Percentiles rank a stretch among this genome's conserved stretches.
Conservation (phyloP, 2,329 filamentous ascomycete species). For the Xylaria sp. region DNA sequence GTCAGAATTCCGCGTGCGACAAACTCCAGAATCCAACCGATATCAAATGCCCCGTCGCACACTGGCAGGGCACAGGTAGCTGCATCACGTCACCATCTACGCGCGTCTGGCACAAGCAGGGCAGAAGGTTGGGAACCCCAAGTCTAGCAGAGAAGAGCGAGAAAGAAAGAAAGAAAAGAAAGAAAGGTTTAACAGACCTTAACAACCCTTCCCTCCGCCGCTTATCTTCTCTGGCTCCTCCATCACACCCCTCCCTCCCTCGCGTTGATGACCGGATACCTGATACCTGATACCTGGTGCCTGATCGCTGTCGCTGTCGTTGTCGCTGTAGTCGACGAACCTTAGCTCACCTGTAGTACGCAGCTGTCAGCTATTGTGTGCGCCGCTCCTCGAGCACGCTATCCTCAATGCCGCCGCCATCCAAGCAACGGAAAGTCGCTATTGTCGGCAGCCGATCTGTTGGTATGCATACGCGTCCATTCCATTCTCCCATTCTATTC, state of each 20-base stretch:
- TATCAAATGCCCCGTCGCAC: slow-evolving; percentile 6
- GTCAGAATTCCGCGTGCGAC: slow-evolving; percentile 1
- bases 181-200: neutral
- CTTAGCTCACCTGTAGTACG: slow-evolving; percentile 25
- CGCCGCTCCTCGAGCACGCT: slow-evolving; percentile 18
- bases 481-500: neutral
- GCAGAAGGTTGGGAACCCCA: slow-evolving; percentile 23
- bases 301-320: too few species aligned
- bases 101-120: slow-evolving; percentile 17
- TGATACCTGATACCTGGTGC: neutral
- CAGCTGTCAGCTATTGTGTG: slow-evolving; percentile 17
- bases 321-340: slow-evolving; percentile 19
- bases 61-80: slow-evolving; percentile 35
- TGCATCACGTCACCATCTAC: slow-evolving; percentile 34
- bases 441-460: slow-evolving; percentile 85
- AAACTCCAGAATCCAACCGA: neutral
- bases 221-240: neutral
- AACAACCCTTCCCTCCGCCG: neutral
- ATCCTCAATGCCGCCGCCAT: slow-evolving; percentile 67
- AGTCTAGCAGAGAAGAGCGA: neutral
- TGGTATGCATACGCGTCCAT: slow-evolving; percentile 63
- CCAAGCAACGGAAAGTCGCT: slow-evolving; percentile 84
- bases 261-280: slow-evolving; percentile 6
- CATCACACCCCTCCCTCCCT: neutral
- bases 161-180: neutral